Percentiles rank a stretch among this genome's conserved stretches.
phyloP scores from a whole-genome alignment of 169 alveolate species.

The Amoebophrya sp. region DNA sequence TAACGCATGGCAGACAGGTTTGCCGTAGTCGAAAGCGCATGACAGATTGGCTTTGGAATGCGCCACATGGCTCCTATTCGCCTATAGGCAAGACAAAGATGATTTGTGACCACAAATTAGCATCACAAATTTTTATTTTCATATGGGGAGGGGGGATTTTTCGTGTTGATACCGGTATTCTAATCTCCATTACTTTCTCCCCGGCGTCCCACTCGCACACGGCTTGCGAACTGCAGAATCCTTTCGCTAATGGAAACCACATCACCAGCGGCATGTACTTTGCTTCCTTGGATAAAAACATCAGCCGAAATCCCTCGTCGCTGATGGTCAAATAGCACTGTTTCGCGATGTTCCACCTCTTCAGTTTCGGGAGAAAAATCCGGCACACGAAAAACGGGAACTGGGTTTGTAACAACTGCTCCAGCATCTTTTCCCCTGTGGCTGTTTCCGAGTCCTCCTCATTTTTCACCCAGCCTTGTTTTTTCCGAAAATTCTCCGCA shows the following conservation, averaged over 20 bases:
- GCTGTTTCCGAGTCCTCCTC: too few relatives aligned
- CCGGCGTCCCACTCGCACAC: background rate
- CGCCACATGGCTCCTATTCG: too few relatives aligned
- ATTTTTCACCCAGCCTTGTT: background rate
- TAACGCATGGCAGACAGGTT: too few relatives aligned
- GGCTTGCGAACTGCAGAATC: background rate
- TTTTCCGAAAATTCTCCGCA: background rate
- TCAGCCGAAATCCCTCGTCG: slow-evolving; percentile 6
- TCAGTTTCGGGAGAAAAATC: background rate
- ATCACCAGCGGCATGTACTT: background rate
- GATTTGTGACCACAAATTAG: too few relatives aligned
- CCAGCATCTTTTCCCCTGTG: background rate
- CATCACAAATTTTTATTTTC: too few relatives aligned
- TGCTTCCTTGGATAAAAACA: background rate
- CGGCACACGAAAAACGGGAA: background rate
- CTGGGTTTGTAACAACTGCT: background rate
- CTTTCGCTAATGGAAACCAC: background rate
- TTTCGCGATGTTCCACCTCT: background rate
- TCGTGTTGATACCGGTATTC: too few relatives aligned
- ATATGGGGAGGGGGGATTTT: too few relatives aligned
- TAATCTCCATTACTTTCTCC: background rate
- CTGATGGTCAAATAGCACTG: background rate
- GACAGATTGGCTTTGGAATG: too few relatives aligned
- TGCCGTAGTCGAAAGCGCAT: too few relatives aligned
- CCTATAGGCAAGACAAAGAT: too few relatives aligned